Conservation (phyloP, 208 protist genomes). For the Lotmaria passim region DNA sequence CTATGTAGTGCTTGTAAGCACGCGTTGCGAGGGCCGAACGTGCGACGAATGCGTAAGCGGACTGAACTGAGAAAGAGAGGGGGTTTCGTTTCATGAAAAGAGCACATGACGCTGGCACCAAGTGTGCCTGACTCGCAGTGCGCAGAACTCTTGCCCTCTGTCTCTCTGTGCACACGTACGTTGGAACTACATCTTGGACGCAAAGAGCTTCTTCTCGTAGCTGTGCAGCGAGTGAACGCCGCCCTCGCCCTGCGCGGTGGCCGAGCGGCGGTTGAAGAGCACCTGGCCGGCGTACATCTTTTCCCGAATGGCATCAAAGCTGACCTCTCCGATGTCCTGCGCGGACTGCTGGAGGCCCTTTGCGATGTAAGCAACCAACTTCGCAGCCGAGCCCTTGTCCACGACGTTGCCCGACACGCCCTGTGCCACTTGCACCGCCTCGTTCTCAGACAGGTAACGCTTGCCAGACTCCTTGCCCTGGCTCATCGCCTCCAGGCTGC, state of each 20-base stretch:
- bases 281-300: constrained; percentile 92
- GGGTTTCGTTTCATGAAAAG: too few relatives aligned
- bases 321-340: constrained; percentile 93
- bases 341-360: constrained; percentile 93
- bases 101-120: too few relatives aligned
- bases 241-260: constrained; percentile 92
- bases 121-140: too few relatives aligned
- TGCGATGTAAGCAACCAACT: constrained; percentile 90
- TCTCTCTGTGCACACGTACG: too few relatives aligned
- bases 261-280: constrained; percentile 91
- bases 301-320: constrained; percentile 79
- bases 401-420: constrained; percentile 91
- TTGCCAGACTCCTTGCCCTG: constrained; percentile 91
- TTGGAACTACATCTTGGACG: constrained; percentile 66
- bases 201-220: constrained; percentile 92
- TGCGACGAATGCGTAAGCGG: neutral
- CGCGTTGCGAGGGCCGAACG: neutral
- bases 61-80: neutral
- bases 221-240: constrained; percentile 92
- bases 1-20: neutral
- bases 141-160: too few relatives aligned
- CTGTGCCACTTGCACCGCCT: constrained; percentile 92
- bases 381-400: constrained; percentile 90
- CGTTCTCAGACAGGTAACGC: constrained; percentile 91
- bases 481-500: constrained; percentile 95